A percentile compares a stretch with the other conserved stretches of the same genome.
Conservation (phyloP, 805 yeast species). For the Lachancea fermentati region DNA sequence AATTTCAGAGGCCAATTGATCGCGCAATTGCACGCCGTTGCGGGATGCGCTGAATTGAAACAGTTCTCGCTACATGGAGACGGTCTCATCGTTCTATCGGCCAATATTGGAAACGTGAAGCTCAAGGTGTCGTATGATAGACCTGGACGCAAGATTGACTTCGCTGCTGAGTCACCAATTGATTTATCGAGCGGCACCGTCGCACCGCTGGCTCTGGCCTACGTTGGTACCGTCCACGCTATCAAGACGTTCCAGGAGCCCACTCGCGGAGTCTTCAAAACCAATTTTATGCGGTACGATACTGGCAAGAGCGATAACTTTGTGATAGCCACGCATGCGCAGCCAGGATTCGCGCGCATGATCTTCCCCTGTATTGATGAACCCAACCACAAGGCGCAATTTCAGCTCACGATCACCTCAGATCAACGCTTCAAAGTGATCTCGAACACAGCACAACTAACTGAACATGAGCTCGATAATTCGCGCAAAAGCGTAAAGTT, state of each 20-base stretch:
- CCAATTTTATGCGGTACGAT: conserved; percentile 50
- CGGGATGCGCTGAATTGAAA: conserved; percentile 3
- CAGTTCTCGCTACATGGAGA: conserved; percentile 24
- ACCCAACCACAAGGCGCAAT: conserved; percentile 46
- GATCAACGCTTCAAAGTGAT: conserved; percentile 41
- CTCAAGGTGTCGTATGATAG: conserved; percentile 23
- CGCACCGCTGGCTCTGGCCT: conserved; percentile 30
- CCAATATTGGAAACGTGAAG: conserved; percentile 33
- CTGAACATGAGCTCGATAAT: conserved; percentile 7
- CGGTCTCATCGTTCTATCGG: conserved; percentile 35
- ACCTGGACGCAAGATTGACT: conserved; percentile 9
- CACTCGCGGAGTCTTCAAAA: conserved; percentile 63
- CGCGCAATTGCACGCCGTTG: conserved; percentile 9
- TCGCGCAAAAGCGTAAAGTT: conserved; percentile 37
- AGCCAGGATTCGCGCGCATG: conserved; percentile 57
- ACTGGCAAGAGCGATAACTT: conserved; percentile 46
- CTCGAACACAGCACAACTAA: conserved; percentile 40
- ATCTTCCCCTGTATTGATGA: conserved; percentile 73
- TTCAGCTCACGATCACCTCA: conserved; percentile 46
- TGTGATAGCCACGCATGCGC: conserved; percentile 65
- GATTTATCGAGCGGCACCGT: conserved; percentile 2
- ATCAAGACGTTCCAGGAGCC: conserved; percentile 48
- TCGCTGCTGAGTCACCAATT: conserved; percentile 8
- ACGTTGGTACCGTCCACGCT: conserved; percentile 46
- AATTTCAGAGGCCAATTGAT: conserved; percentile 39